A percentile compares a stretch with the other conserved stretches of the same genome.
phyloP scores from a whole-genome alignment of 192 early-diverging fungal genomes.

The Powellomyces hirtus region DNA sequence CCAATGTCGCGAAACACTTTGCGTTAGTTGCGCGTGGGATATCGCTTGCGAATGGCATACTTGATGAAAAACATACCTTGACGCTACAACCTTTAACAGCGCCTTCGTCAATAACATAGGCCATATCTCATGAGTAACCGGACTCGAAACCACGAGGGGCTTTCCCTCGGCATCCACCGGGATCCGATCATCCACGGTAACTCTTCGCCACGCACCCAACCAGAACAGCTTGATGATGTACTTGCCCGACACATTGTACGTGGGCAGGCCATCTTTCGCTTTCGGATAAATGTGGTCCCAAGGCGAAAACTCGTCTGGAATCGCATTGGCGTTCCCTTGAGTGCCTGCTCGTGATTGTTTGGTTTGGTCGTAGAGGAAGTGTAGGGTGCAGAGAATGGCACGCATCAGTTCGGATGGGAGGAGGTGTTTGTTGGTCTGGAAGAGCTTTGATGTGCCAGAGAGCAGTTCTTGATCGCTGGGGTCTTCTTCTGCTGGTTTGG shows the following conservation, averaged over 20 bases:
- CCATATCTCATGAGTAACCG: constrained; percentile 52
- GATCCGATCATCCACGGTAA: constrained; percentile 61
- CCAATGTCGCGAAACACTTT: not conserved
- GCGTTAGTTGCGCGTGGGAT: not conserved
- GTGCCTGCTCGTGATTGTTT: constrained; percentile 19
- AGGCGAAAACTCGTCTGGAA: constrained; percentile 48
- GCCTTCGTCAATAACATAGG: constrained; percentile 59
- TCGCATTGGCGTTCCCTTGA: constrained; percentile 3
- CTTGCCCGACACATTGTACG: constrained; percentile 56
- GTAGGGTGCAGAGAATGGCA: constrained; percentile 40
- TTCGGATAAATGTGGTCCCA: constrained; percentile 67
- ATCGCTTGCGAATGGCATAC: not conserved
- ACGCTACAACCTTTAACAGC: constrained; percentile 50
- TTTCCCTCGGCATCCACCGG: constrained; percentile 54
- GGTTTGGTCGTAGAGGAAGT: constrained; percentile 52
- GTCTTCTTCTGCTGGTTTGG: constrained; percentile 10
- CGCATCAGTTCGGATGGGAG: constrained; percentile 51
- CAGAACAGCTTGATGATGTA: constrained; percentile 63
- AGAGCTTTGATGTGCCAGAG: constrained; percentile 46
- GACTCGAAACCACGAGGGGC: constrained; percentile 40
- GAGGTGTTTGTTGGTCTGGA: constrained; percentile 51
- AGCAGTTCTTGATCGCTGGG: constrained; percentile 36
- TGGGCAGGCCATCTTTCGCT: constrained; percentile 57
- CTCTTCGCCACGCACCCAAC: constrained; percentile 60
- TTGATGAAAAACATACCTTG: no score